Conservation (phyloP, 1,139 yeast genomes). For the Magnusiomyces tetraspermus region DNA sequence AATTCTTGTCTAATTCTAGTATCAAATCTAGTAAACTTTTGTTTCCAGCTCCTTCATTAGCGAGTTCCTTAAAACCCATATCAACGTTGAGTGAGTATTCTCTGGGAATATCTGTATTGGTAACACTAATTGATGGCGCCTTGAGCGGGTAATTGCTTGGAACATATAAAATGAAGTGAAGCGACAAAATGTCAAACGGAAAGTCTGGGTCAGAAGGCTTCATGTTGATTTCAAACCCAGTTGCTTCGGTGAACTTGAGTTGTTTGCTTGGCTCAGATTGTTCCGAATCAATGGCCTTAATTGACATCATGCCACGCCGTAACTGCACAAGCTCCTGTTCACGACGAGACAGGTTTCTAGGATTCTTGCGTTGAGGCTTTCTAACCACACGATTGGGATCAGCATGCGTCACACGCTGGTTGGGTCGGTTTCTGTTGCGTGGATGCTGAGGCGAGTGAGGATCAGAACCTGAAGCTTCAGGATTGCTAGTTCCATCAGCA, state of each 20-base stretch:
- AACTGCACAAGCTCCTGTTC: constrained; percentile 15
- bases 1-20: constrained; percentile 45
- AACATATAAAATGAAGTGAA: constrained; percentile 45
- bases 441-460: neutral
- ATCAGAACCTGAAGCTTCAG: neutral
- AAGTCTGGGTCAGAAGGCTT: constrained; percentile 66
- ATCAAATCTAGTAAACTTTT: constrained; percentile 43
- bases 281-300: neutral
- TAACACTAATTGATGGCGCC: constrained; percentile 33
- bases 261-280: constrained; percentile 3
- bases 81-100: constrained; percentile 63
- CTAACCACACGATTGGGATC: constrained; percentile 15
- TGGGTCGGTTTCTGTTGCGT: constrained; percentile 7
- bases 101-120: constrained; percentile 61
- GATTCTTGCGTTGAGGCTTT: constrained; percentile 19
- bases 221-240: constrained; percentile 22
- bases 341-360: constrained; percentile 15
- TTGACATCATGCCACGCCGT: constrained; percentile 8
- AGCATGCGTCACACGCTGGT: constrained; percentile 10
- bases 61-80: constrained; percentile 49
- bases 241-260: neutral
- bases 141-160: constrained; percentile 48
- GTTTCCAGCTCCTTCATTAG: constrained; percentile 33
- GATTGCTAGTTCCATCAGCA: neutral
- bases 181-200: constrained; percentile 49